phyloP scores from a whole-genome alignment of 768 basidiomycete species.

The Astraeus odoratus region DNA sequence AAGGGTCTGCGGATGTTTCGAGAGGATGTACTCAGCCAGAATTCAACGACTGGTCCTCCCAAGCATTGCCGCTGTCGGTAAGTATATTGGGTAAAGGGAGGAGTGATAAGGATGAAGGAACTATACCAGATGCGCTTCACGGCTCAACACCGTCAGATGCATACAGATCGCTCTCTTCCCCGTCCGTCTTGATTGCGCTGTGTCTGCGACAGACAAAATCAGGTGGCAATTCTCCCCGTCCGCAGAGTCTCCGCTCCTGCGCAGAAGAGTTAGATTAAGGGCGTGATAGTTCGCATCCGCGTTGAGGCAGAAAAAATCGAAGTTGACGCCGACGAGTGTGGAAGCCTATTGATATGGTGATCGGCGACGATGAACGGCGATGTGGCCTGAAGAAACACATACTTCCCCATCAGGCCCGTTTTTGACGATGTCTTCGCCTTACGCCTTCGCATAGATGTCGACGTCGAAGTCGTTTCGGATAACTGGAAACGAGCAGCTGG shows the following conservation, averaged over 20 bases:
- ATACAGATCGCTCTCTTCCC: constrained; percentile 59
- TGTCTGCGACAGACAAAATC: constrained; percentile 71
- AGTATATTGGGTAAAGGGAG: background rate
- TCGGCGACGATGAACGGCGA: too few relatives aligned
- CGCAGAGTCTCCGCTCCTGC: constrained; percentile 71
- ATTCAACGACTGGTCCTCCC: constrained; percentile 73
- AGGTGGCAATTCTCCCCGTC: constrained; percentile 70
- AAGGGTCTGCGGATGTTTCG: constrained; percentile 45
- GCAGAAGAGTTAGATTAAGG: constrained; percentile 56
- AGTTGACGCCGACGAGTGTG: constrained; percentile 32
- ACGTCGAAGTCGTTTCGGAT: too few relatives aligned
- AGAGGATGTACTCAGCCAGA: constrained; percentile 62
- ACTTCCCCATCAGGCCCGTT: constrained; percentile 35
- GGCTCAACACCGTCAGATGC: constrained; percentile 81
- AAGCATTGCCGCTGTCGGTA: background rate
- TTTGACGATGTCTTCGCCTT: constrained; percentile 31
- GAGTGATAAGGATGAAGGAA: background rate
- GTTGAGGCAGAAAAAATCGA: constrained; percentile 90
- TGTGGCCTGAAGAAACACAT: constrained; percentile 29
- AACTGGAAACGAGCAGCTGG: too few relatives aligned
- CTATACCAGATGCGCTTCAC: constrained; percentile 55
- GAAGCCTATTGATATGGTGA: constrained; percentile 13
- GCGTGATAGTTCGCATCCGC: constrained; percentile 81
- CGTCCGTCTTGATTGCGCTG: constrained; percentile 89
- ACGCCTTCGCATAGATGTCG: constrained; percentile 52